Conservation (phyloP, 2,329 filamentous ascomycete genomes). For the Nemania bipapillata region DNA sequence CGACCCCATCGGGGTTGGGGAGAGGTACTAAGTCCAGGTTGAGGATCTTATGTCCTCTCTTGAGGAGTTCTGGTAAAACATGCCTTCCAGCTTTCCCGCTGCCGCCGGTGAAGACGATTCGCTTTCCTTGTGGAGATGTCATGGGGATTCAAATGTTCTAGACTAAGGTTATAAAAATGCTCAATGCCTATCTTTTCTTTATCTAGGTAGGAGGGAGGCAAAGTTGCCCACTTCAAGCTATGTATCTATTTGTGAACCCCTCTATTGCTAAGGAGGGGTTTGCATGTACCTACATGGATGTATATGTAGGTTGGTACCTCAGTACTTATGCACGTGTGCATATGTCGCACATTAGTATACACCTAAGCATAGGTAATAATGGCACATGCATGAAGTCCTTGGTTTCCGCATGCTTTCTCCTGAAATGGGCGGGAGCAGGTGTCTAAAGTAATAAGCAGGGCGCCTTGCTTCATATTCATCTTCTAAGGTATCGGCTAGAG, state of each 20-base stretch:
- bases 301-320: not conserved
- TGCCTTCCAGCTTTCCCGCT: slow-evolving; percentile 53
- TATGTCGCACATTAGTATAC: too few relatives aligned
- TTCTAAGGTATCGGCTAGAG: not conserved
- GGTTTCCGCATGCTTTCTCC: too few relatives aligned
- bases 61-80: slow-evolving; percentile 49
- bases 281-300: not conserved
- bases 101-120: slow-evolving; percentile 53
- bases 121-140: slow-evolving; percentile 36
- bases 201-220: not conserved
- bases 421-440: not conserved
- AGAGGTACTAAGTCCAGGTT: slow-evolving; percentile 53
- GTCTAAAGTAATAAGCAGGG: not conserved
- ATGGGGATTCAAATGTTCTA: not conserved
- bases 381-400: too few relatives aligned
- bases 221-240: not conserved
- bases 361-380: not conserved
- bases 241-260: not conserved
- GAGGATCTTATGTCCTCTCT: slow-evolving; percentile 47
- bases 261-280: not conserved
- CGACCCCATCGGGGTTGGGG: slow-evolving; percentile 28
- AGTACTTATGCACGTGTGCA: not conserved
- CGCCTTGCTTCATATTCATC: not conserved
- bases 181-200: not conserved
- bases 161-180: not conserved